A percentile compares a stretch with the other conserved stretches of the same genome.
These are phyloP conservation scores for Nectriaceae sp. DNA, from an alignment of 2,329 filamentous ascomycete genomes.

Conservation along the genomic window DNA sequence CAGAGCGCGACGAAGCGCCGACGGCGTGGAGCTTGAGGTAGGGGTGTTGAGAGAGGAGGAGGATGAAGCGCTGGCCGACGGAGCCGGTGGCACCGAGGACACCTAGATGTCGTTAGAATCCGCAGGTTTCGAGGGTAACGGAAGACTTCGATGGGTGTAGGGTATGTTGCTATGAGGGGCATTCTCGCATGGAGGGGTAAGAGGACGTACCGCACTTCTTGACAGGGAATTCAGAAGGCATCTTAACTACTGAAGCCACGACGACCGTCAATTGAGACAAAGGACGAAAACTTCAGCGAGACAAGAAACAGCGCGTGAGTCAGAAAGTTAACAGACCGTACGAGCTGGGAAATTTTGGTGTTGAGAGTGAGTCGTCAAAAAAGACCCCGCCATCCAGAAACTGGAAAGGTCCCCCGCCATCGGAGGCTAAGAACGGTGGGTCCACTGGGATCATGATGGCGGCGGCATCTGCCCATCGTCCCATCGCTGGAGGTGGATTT, in stretches of 20 bases:
- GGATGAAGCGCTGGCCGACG: slow-evolving; percentile 93
- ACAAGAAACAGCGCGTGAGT: neutral
- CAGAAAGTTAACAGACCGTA: neutral
- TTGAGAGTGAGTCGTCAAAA: slow-evolving; percentile 19
- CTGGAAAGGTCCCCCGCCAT: slow-evolving; percentile 38
- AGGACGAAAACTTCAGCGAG: no score
- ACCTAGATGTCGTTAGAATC: slow-evolving; percentile 42
- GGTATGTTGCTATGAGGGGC: slow-evolving; percentile 12
- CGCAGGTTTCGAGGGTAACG: neutral
- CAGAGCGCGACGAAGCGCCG: slow-evolving; percentile 85
- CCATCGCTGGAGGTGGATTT: no score
- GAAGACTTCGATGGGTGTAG: slow-evolving; percentile 8
- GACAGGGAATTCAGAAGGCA: slow-evolving; percentile 49
- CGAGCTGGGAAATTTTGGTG: slow-evolving; percentile 20
- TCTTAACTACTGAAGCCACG: no score
- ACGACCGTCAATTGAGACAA: no score
- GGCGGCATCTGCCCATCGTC: no score
- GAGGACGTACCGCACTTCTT: slow-evolving; percentile 59
- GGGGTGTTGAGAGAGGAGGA: slow-evolving; percentile 85
- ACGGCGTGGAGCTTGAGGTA: slow-evolving; percentile 84
- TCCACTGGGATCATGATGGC: no score
- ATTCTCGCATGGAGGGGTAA: slow-evolving; percentile 3
- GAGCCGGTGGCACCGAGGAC: slow-evolving; percentile 92
- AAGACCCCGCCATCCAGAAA: slow-evolving; percentile 28
- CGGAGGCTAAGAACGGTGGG: slow-evolving; percentile 23